These are phyloP conservation scores for Amborella trichopoda DNA, from an alignment of 164 flowering plant species.

Conservation along the genomic window DNA sequence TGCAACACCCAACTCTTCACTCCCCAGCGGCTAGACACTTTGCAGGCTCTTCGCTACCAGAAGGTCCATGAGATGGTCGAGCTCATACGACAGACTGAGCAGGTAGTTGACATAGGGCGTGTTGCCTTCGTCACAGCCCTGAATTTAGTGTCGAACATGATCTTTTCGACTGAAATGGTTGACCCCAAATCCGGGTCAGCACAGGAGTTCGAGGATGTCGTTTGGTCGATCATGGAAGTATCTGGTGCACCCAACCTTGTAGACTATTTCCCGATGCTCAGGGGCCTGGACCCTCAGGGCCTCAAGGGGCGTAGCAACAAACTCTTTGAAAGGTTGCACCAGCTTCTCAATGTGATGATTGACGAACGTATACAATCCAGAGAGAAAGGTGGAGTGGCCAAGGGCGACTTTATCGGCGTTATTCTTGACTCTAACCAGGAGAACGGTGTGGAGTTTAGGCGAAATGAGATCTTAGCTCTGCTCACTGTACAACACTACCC, in stretches of 20 bases:
- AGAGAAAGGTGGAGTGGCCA: conserved; percentile 13
- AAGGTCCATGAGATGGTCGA: too few species aligned
- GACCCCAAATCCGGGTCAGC: conserved; percentile 15
- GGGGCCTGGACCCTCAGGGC: conserved; percentile 20
- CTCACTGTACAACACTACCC: too few species aligned
- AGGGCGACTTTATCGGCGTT: too few species aligned
- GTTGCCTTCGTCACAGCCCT: conserved; percentile 14
- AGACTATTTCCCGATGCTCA: conserved; percentile 18
- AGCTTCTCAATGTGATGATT: conserved; percentile 21
- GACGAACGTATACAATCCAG: conserved; percentile 20
- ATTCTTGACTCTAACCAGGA: too few species aligned
- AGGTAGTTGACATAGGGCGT: conserved; percentile 13
- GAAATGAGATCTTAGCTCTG: too few species aligned
- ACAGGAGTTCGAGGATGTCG: conserved; percentile 20
- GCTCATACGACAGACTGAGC: too few species aligned
- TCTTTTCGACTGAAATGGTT: conserved; percentile 20
- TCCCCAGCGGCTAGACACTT: too few species aligned
- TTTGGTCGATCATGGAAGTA: conserved; percentile 19
- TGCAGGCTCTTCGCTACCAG: too few species aligned
- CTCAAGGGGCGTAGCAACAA: conserved; percentile 17
- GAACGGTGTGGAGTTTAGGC: too few species aligned
- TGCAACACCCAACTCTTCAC: too few species aligned
- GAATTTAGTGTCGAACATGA: conserved; percentile 20
- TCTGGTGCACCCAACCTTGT: conserved; percentile 22
- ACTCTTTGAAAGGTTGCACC: conserved; percentile 19